Percentiles rank a stretch among this genome's conserved stretches.
Conservation (phyloP, 2,329 filamentous ascomycete genomes). For the Mycocentrospora acerina region DNA sequence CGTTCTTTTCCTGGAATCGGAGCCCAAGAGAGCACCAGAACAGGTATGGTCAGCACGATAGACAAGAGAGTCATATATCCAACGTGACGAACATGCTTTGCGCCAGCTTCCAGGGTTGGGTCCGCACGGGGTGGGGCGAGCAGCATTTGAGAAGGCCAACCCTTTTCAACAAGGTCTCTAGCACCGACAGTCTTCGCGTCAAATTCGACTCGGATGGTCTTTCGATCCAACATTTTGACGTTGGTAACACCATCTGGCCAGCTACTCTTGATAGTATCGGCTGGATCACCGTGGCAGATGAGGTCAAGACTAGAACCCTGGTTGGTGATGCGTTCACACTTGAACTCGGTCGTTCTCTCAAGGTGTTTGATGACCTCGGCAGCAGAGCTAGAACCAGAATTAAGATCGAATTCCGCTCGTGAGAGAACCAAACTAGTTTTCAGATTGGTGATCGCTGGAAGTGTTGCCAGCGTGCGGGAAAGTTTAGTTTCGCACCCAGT, state of each 20-base stretch:
- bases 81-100: slow-evolving; percentile 56
- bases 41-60: slow-evolving; percentile 43
- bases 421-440: slow-evolving; percentile 67
- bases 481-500: slow-evolving; percentile 72
- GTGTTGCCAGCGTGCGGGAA: slow-evolving; percentile 50
- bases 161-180: slow-evolving; percentile 46
- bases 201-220: slow-evolving; percentile 46
- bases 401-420: slow-evolving; percentile 65
- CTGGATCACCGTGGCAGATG: slow-evolving; percentile 11
- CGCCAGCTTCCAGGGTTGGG: slow-evolving; percentile 52
- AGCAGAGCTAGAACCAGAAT: slow-evolving; percentile 30
- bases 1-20: slow-evolving; percentile 51
- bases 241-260: slow-evolving; percentile 28
- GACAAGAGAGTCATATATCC: slow-evolving; percentile 44
- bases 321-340: slow-evolving; percentile 47
- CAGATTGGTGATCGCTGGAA: slow-evolving; percentile 55
- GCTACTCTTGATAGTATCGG: slow-evolving; percentile 10
- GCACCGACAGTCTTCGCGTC: slow-evolving; percentile 53
- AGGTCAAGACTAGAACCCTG: slow-evolving; percentile 28
- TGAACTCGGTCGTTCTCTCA: slow-evolving; percentile 63
- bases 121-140: slow-evolving; percentile 54
- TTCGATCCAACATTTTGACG: slow-evolving; percentile 16
- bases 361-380: slow-evolving; percentile 53
- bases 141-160: slow-evolving; percentile 23
- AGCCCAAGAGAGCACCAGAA: slow-evolving; percentile 68